phyloP scores from a whole-genome alignment of 2,329 filamentous ascomycete species.

The Hymenoscyphus fructigenus region DNA sequence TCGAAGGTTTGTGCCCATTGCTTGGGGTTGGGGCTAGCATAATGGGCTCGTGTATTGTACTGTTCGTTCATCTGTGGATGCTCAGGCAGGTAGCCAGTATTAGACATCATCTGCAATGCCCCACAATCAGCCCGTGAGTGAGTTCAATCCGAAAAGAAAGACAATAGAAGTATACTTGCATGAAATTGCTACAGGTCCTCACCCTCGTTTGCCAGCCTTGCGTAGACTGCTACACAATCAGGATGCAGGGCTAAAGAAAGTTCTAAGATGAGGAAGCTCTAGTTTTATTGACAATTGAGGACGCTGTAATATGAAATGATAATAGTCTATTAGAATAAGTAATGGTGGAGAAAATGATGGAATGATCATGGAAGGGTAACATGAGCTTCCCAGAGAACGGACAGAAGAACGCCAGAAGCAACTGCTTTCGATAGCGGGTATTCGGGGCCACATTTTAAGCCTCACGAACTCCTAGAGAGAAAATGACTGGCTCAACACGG shows the following conservation, averaged over 20 bases:
- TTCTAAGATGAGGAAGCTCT: not conserved
- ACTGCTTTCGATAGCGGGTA: not conserved
- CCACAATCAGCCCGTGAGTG: not conserved
- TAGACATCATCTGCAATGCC: not conserved
- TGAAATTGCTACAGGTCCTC: not conserved
- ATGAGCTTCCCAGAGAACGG: not conserved
- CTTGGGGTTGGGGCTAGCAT: not conserved
- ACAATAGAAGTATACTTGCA: not conserved
- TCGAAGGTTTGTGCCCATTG: not conserved
- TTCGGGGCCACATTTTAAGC: not conserved
- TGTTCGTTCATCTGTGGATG: not conserved
- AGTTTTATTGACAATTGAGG: not conserved
- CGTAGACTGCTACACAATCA: no score
- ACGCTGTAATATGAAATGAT: not conserved
- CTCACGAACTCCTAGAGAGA: not conserved
- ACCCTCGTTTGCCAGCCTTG: not conserved
- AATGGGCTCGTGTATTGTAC: not conserved
- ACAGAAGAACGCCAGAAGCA: not conserved
- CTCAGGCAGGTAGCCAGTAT: not conserved
- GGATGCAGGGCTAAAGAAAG: not conserved
- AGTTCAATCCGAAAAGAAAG: not conserved
- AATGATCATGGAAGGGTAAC: not conserved
- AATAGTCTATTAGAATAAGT: not conserved
- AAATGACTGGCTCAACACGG: not conserved
- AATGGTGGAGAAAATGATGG: not conserved